A percentile compares a stretch with the other conserved stretches of the same genome.
Conservation (phyloP, 225 moss, liverwort and hornwort species). For the Polytrichum commune region DNA sequence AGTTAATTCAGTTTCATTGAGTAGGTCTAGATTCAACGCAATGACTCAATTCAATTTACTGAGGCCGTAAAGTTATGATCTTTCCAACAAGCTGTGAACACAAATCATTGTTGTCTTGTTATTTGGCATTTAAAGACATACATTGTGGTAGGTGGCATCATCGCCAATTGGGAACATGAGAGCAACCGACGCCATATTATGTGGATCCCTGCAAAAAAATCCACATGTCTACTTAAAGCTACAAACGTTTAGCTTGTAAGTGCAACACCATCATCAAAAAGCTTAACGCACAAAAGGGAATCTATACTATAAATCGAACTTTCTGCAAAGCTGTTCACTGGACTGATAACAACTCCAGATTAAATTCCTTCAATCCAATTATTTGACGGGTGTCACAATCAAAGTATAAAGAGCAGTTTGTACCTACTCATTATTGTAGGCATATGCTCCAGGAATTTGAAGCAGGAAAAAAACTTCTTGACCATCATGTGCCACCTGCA, state of each 20-base stretch:
- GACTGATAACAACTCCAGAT: too few species aligned
- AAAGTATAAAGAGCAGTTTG: slow-evolving; percentile 3
- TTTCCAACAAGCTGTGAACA: too few species aligned
- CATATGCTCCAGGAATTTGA: slow-evolving; percentile 75
- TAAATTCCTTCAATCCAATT: too few species aligned
- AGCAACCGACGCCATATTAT: slow-evolving; percentile 72
- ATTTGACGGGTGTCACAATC: background rate
- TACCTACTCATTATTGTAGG: slow-evolving; percentile 59
- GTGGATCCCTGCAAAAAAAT: slow-evolving; percentile 46
- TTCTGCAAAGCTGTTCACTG: background rate
- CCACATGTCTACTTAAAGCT: background rate
- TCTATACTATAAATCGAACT: background rate
- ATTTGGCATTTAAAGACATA: slow-evolving; percentile 22
- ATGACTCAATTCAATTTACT: too few species aligned
- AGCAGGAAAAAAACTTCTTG: slow-evolving; percentile 80
- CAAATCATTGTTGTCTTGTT: too few species aligned
- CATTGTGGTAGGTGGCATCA: slow-evolving; percentile 92
- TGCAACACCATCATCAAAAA: too few species aligned
- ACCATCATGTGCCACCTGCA: slow-evolving; percentile 95
- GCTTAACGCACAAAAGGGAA: too few species aligned
- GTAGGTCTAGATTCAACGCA: too few species aligned
- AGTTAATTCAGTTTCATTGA: too few species aligned
- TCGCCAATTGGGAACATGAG: slow-evolving; percentile 94
- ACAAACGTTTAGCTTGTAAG: too few species aligned
- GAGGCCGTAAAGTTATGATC: too few species aligned